Conservation (phyloP, 1,284 basidiomycete species). For the Rhizoctonia solani region DNA sequence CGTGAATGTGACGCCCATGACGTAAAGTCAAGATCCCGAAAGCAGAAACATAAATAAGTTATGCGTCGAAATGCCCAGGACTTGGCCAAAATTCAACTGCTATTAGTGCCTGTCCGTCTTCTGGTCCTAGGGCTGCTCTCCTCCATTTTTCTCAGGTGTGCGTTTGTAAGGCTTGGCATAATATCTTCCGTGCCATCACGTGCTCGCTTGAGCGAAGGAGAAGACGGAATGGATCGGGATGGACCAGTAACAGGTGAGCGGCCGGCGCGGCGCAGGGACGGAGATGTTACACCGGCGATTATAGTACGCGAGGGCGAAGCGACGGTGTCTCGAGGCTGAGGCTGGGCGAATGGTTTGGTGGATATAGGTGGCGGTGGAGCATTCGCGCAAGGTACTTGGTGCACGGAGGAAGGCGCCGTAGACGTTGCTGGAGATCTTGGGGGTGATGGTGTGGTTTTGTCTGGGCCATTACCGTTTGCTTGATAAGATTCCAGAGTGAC, state of each 20-base stretch:
- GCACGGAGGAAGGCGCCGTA: constrained; percentile 17
- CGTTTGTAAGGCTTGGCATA: constrained; percentile 4
- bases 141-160: constrained; percentile 31
- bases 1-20: not conserved
- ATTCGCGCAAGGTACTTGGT: constrained; percentile 9
- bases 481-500: not conserved
- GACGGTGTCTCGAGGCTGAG: constrained; percentile 14
- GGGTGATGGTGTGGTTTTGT: constrained; percentile 30
- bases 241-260: constrained; percentile 19
- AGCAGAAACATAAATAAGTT: constrained; percentile 29
- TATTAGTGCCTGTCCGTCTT: constrained; percentile 15
- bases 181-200: constrained; percentile 22
- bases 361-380: constrained; percentile 1
- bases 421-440: constrained; percentile 34
- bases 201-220: constrained; percentile 22
- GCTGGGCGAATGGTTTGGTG: not conserved
- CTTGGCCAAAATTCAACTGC: not conserved
- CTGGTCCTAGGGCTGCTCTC: constrained; percentile 21
- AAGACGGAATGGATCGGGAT: constrained; percentile 19
- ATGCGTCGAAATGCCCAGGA: not conserved
- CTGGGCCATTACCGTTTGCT: not conserved
- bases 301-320: constrained; percentile 29
- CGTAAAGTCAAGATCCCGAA: constrained; percentile 6
- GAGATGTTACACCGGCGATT: constrained; percentile 2
- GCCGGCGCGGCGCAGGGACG: constrained; percentile 21